phyloP scores from a whole-genome alignment of 2,329 filamentous ascomycete species.

The Diaporthe aspalathi region DNA sequence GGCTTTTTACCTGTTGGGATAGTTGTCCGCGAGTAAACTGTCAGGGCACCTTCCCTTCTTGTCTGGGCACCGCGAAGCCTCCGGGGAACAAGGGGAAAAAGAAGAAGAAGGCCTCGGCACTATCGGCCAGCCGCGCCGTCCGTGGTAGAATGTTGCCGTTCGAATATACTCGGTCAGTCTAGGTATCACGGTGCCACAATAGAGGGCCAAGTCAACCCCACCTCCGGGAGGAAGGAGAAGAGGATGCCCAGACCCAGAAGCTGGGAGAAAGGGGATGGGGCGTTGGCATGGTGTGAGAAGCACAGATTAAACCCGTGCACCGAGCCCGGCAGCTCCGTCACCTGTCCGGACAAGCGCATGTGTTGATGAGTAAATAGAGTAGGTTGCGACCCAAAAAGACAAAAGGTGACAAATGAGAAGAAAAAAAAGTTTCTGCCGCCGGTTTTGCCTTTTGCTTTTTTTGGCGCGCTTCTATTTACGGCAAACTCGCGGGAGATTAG shows the following conservation, averaged over 20 bases:
- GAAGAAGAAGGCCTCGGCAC: constrained; percentile 3
- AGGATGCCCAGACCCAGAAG: constrained; percentile 8
- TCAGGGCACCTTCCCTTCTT: constrained; percentile 20
- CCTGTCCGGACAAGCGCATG: constrained; percentile 3
- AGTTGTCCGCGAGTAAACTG: constrained; percentile 14
- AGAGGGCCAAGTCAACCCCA: constrained; percentile 14
- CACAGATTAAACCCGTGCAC: background rate
- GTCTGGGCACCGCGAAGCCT: background rate
- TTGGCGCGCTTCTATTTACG: constrained; percentile 20
- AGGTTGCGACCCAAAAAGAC: background rate
- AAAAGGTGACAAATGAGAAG: background rate
- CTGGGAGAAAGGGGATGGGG: background rate
- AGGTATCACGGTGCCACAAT: background rate
- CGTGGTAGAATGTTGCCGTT: background rate
- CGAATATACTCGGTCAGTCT: constrained; percentile 8
- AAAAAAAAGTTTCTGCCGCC: constrained; percentile 17
- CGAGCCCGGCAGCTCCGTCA: constrained; percentile 22
- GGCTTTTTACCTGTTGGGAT: constrained; percentile 1
- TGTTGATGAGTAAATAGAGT: constrained; percentile 18
- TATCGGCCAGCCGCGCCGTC: background rate
- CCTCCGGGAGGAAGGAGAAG: constrained; percentile 14
- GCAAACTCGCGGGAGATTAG: constrained; percentile 26
- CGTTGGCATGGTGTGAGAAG: background rate
- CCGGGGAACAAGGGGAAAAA: background rate
- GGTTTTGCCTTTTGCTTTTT: constrained; percentile 27